Base-by-base conservation (phyloP, 495 filamentous ascomycete genomes). In the Penicillium canariense region DNA sequence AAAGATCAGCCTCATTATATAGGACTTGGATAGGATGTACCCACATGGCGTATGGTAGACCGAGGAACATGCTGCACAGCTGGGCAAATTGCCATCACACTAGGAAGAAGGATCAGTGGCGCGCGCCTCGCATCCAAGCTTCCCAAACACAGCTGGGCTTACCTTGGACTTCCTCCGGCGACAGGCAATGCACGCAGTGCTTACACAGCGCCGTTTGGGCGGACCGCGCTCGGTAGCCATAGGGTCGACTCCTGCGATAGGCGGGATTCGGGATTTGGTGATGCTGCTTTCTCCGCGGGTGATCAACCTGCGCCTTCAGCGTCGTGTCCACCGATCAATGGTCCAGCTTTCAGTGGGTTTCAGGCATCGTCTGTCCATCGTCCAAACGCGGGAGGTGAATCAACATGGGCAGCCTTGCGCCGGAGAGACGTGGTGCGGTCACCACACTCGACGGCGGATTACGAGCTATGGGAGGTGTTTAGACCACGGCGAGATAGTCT, bases 1-100 rank as follows among this genome's bases (percentile, higher is more conserved):
- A 6, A 17, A 18, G 12, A 46, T 58, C 32, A 60, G 44, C 28
- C 11, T 6, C 32, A 35, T 3, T 15, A 5, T n/a, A 11, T 12
- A 23, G n/a, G 9, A 11, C 8, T 22, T 36, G 3, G 15, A 18
- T 1, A 5, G 10, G 11, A 36, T 26, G 18, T 32, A 55, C 64
- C 51, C 67, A 74, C 79, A 82, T 54, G 78, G 75, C 36, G 94
- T 97, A 54, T 92, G 87, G 63, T 98, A 98, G 35, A 98, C 95
- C 42, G 90, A 95, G 22, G 90, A 83, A 71, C 94, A 98, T 22
- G 94, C 94, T 15, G 94, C 91, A 65, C 94, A 98, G 58, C 89
- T 90, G 4, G 94, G 94, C 3, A 87, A 80, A 32, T 92, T 90
- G 47, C 94, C 95, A 71, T 98, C 95, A 70, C 94, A 97, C 84